Percentiles rank a stretch among this genome's conserved stretches.
Conservation (phyloP, 2,329 filamentous ascomycete species). For the Hirsutella thompsonii region DNA sequence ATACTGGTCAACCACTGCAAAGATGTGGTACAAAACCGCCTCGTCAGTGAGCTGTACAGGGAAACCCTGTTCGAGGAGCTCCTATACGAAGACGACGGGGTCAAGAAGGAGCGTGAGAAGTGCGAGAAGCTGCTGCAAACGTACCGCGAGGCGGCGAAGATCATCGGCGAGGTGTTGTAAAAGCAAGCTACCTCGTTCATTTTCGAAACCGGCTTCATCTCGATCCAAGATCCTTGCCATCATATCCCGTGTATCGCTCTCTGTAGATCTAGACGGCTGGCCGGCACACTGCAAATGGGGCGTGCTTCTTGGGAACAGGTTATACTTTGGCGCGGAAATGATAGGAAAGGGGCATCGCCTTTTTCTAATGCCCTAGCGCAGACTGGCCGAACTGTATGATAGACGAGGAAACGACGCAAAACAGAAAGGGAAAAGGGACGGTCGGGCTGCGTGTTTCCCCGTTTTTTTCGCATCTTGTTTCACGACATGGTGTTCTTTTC, state of each 20-base stretch:
- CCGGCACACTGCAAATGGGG: not conserved
- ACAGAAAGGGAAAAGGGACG: not conserved
- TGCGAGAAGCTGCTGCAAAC: conserved; percentile 92
- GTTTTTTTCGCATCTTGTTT: not conserved
- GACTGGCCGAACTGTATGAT: not conserved
- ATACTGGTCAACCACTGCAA: conserved; percentile 97
- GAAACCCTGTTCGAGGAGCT: conserved; percentile 84
- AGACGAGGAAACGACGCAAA: not conserved
- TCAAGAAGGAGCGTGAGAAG: conserved; percentile 97
- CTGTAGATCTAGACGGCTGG: not conserved
- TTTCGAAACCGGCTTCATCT: not conserved
- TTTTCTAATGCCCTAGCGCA: not conserved
- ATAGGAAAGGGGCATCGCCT: not conserved
- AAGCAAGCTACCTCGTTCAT: not conserved
- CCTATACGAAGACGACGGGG: conserved; percentile 91
- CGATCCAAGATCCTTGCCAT: not conserved
- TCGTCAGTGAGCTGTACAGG: conserved; percentile 92
- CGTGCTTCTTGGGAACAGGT: too few relatives aligned
- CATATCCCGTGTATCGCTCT: not conserved
- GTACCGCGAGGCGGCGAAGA: conserved; percentile 95
- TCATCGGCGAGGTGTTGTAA: conserved; percentile 90
- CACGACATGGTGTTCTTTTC: too few relatives aligned
- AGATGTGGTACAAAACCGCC: conserved; percentile 91
- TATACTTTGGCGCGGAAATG: too few relatives aligned
- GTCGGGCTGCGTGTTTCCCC: not conserved